A percentile compares a stretch with the other conserved stretches of the same genome.
Conservation (phyloP, 2,329 filamentous ascomycete genomes). For the Teratosphaeria epicoccoides region DNA sequence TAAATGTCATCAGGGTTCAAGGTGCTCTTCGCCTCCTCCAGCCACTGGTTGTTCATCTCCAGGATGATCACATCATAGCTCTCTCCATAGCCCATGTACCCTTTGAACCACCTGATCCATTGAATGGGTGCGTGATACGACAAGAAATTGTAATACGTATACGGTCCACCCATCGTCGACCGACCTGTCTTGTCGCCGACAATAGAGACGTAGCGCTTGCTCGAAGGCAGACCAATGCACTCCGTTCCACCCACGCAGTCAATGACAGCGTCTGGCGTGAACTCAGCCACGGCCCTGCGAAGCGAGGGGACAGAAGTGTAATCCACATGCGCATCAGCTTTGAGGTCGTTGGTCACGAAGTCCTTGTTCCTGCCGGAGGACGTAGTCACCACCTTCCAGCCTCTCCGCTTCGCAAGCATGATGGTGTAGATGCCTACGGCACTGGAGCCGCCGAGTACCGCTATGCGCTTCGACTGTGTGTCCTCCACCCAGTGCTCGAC, state of each 20-base stretch:
- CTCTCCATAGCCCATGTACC: constrained; percentile 28
- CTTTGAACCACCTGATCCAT: constrained; percentile 25
- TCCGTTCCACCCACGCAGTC: constrained; percentile 47
- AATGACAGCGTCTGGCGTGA: constrained; percentile 44
- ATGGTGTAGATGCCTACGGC: constrained; percentile 26
- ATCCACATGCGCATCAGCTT: constrained; percentile 54
- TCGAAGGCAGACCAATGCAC: constrained; percentile 28
- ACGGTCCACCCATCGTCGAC: constrained; percentile 24
- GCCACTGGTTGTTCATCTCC: constrained; percentile 34
- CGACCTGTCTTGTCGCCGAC: constrained; percentile 28
- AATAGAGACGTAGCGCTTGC: constrained; percentile 40
- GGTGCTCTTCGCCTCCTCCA: constrained; percentile 45
- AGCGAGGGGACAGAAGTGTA: constrained; percentile 44
- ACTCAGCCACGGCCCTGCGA: constrained; percentile 37
- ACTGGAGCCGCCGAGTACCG: constrained; percentile 23
- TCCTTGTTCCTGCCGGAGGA: constrained; percentile 50
- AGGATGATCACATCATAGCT: constrained; percentile 34
- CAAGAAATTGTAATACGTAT: constrained; percentile 21
- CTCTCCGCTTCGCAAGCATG: constrained; percentile 21
- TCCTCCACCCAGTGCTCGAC: constrained; percentile 18
- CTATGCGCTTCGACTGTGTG: constrained; percentile 18
- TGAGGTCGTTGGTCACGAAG: constrained; percentile 43
- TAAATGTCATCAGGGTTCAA: constrained; percentile 38
- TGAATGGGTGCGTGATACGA: constrained; percentile 17
- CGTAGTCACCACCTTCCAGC: constrained; percentile 33